These are phyloP conservation scores for Mycoemilia scoparia DNA, from an alignment of 192 early-diverging fungal species.

Conservation along the genomic window DNA sequence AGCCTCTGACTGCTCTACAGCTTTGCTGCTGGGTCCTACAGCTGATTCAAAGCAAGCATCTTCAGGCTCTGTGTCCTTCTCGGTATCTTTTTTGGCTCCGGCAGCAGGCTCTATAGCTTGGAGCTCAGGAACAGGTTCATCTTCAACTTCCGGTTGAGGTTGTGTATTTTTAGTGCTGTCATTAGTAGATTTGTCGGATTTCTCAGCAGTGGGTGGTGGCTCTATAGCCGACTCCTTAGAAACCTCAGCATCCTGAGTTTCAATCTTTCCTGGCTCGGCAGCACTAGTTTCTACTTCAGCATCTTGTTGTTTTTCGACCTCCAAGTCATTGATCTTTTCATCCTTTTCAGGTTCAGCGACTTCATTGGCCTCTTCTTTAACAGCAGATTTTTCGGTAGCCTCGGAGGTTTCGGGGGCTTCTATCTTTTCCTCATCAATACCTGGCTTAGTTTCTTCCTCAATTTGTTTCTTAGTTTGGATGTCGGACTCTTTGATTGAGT, in stretches of 20 bases:
- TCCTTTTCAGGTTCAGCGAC: too few species aligned
- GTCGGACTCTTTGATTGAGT: neutral
- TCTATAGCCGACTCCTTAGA: constrained; percentile 1
- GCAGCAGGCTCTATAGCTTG: neutral
- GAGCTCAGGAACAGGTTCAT: too few species aligned
- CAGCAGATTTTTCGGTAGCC: neutral
- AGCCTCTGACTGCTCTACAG: too few species aligned
- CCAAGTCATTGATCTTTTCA: too few species aligned
- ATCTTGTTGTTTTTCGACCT: too few species aligned
- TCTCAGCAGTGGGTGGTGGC: neutral
- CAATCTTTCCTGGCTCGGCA: too few species aligned
- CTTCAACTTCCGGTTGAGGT: too few species aligned
- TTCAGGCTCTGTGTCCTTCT: neutral
- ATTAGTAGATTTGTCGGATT: neutral
- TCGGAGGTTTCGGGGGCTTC: neutral
- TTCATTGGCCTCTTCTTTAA: neutral
- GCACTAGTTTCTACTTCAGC: too few species aligned
- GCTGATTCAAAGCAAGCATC: neutral
- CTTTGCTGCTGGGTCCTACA: too few species aligned
- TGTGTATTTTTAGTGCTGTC: neutral
- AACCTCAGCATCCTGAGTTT: too few species aligned
- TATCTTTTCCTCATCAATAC: neutral
- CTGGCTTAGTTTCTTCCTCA: neutral
- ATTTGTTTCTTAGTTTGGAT: neutral
- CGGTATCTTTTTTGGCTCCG: neutral